These are phyloP conservation scores for Coffea eugenioides DNA, from an alignment of 257 asterid genomes.

Conservation along the genomic window DNA sequence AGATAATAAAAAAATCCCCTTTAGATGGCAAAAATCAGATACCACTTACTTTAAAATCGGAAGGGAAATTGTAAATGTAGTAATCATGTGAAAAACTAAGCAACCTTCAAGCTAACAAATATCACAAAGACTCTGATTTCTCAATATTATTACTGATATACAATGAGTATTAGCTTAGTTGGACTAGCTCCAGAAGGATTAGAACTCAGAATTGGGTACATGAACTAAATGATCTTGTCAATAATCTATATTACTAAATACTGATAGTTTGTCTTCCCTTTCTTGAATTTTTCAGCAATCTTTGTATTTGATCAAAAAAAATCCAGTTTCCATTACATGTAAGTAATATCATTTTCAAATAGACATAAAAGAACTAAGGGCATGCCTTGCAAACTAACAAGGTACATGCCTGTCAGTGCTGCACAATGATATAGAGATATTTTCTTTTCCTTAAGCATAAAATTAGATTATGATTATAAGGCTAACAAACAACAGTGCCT, in stretches of 20 bases:
- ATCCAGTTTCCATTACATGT: neutral
- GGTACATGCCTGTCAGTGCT: neutral
- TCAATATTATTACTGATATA: neutral
- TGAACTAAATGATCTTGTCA: neutral
- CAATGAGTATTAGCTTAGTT: neutral
- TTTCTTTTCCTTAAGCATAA: too few species aligned
- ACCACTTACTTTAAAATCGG: neutral
- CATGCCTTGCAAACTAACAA: neutral
- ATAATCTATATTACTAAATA: neutral
- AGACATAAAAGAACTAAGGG: neutral
- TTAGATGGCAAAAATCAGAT: constrained; percentile 5
- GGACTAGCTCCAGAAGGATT: neutral
- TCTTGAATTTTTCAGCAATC: neutral
- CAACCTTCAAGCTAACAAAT: neutral
- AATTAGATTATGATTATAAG: too few species aligned
- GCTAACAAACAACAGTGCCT: too few species aligned
- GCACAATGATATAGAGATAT: too few species aligned
- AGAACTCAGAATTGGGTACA: neutral
- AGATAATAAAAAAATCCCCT: neutral
- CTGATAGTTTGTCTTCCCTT: neutral
- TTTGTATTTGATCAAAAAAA: neutral
- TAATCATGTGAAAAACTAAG: neutral
- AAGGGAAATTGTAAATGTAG: neutral
- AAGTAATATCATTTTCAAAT: neutral
- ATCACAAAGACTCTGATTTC: neutral